A percentile compares a stretch with the other conserved stretches of the same genome.
Conservation (phyloP, 768 basidiomycete genomes). For the Suillus sp. region DNA sequence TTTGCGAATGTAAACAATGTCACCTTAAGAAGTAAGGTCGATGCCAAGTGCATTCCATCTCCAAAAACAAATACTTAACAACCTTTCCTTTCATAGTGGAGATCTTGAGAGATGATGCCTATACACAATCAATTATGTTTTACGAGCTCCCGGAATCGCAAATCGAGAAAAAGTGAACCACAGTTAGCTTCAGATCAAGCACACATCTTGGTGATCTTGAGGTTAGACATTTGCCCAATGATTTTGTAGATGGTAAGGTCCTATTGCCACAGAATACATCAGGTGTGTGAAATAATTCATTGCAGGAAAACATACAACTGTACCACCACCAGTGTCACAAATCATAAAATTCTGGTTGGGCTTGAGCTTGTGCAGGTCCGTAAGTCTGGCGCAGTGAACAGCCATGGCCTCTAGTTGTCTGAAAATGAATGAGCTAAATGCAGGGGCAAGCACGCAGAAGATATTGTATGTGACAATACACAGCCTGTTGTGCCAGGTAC, state of each 20-base stretch:
- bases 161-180: slow-evolving; percentile 84
- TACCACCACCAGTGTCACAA: slow-evolving; percentile 90
- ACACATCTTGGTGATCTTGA: no score
- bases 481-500: slow-evolving; percentile 76
- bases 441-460: slow-evolving; percentile 4
- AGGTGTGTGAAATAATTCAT: slow-evolving; percentile 26
- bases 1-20: no score
- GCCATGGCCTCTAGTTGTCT: slow-evolving; percentile 85
- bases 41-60: no score
- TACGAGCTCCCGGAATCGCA: slow-evolving; percentile 83
- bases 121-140: no score
- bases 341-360: slow-evolving; percentile 87
- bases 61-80: no score
- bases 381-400: slow-evolving; percentile 83
- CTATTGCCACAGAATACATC: slow-evolving; percentile 16
- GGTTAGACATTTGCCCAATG: no score
- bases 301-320: slow-evolving; percentile 47
- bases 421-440: slow-evolving; percentile 19
- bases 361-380: slow-evolving; percentile 75
- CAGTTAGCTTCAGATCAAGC: slow-evolving; percentile 87
- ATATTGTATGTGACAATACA: slow-evolving; percentile 70
- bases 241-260: slow-evolving; percentile 69
- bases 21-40: no score
- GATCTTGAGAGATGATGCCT: no score
- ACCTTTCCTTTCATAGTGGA: no score